phyloP scores from a whole-genome alignment of 495 filamentous ascomycete species.

The Tuber melanosporum region DNA sequence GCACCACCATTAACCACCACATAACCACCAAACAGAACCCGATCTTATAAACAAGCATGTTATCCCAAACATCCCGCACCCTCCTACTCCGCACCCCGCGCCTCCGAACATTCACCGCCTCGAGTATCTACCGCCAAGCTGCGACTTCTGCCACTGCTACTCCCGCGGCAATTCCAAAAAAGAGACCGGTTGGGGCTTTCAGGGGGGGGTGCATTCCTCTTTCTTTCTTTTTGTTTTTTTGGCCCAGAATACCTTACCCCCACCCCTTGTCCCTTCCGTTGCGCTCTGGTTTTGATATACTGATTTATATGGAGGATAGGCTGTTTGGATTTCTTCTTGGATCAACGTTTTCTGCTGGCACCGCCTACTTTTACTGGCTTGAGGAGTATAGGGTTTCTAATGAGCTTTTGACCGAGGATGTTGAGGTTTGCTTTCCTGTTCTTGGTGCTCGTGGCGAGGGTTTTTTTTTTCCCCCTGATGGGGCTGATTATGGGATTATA shows the following conservation, averaged over 20 bases:
- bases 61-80: not conserved
- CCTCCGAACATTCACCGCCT: conserved; percentile 20
- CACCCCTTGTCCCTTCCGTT: conserved; percentile 11
- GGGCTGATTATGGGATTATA: conserved; percentile 31
- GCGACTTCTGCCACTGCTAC: not conserved
- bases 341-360: conserved; percentile 66
- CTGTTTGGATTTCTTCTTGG: conserved; percentile 92
- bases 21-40: not conserved
- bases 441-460: not conserved
- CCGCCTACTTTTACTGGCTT: conserved; percentile 83
- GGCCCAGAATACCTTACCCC: not conserved
- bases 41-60: not conserved
- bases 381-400: conserved; percentile 91
- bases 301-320: conserved; percentile 46
- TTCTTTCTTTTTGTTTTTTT: not conserved
- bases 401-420: conserved; percentile 90
- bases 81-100: not conserved
- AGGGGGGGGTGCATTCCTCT: conserved; percentile 69
- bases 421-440: conserved; percentile 63
- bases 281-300: not conserved
- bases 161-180: conserved; percentile 50
- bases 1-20: conserved; percentile 5
- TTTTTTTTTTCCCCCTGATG: conserved; percentile 17
- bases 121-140: conserved; percentile 23
- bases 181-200: conserved; percentile 84